Conservation (phyloP, 2,329 filamentous ascomycete genomes). For the Penicillium occitanis region DNA sequence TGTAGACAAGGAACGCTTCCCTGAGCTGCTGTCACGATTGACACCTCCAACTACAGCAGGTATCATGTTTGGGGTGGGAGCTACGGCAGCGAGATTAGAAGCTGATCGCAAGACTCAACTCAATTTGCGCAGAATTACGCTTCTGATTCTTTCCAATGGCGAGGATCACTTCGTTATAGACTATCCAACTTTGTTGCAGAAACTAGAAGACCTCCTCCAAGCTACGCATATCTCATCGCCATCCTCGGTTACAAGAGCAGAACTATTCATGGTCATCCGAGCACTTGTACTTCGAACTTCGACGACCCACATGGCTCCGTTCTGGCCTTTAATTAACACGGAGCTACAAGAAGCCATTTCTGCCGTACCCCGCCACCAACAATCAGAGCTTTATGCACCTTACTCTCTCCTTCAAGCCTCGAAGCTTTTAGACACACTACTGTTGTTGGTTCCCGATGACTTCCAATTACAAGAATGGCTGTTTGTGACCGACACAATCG, state of each 20-base stretch:
- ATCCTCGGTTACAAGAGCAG: conserved; percentile 82
- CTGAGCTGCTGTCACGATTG: conserved; percentile 75
- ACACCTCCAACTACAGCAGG: conserved; percentile 86
- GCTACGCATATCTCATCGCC: conserved; percentile 88
- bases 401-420: conserved; percentile 81
- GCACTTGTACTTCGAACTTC: conserved; percentile 78
- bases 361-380: conserved; percentile 67
- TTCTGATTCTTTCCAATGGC: conserved; percentile 73
- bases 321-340: conserved; percentile 88
- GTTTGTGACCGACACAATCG: conserved; percentile 94
- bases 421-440: conserved; percentile 86
- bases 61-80: conserved; percentile 97
- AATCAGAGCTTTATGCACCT: conserved; percentile 75
- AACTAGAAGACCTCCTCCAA: conserved; percentile 78
- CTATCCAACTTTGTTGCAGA: conserved; percentile 71
- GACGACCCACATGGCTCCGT: conserved; percentile 72
- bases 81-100: conserved; percentile 88
- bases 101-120: conserved; percentile 91
- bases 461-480: conserved; percentile 99
- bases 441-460: conserved; percentile 85
- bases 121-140: conserved; percentile 77
- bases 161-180: conserved; percentile 79
- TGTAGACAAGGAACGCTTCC: conserved; percentile 82
- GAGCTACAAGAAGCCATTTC: conserved; percentile 80
- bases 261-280: conserved; percentile 84